Evolutionary conservation across 805 yeast species (phyloP), one percentile per base, ranked within the genome.

Genomic region (Scheffersomyces coipomensis): DNA sequence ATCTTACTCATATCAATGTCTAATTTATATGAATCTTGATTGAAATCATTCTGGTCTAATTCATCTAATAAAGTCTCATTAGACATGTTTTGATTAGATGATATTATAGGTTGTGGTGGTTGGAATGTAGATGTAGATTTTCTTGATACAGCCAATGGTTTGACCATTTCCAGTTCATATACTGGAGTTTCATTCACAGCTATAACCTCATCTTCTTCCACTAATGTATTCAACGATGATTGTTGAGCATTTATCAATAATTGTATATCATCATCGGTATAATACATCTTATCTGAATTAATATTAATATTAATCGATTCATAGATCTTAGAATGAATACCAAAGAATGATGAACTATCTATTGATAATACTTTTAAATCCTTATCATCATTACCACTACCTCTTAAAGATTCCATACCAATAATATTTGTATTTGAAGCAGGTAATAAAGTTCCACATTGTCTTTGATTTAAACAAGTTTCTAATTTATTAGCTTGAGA

Each of bases 361-460:
- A 81, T 66, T 39, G 81, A 75, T 16, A 80, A 45, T 2, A 81
- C 58, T 40, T 65, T 70, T 35, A 60, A 53, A 39, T 62, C 66
- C 12, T 49, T 54, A 17, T 58, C 59, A 29, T 43, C 49, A 12
- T 55, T 50, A 5, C n/a, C 5, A 27, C 30, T 27, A 27, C 30
- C 30, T 12, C 38, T 40, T 4, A 70, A 51, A 1, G 72, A 59
- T n/a, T 70, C 62, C 62, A 80, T 55, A 18, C 64, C 69, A 13
- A 76, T 60, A 13, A 81, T 74, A 10, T 66, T 62, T 26, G 72
- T 66, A 48, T 76, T 74, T 25, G 83, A 75, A 1, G 82, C 83
- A 0, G 83, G 82, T n/a, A 79, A 66, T n/a, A 69, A 43, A 0
- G 83, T 79, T 9, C 85, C 85, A 56, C 84, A 78, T 55, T 78